phyloP scores from a whole-genome alignment of 306 rosid genomes.

The Dryas alaskensis region DNA sequence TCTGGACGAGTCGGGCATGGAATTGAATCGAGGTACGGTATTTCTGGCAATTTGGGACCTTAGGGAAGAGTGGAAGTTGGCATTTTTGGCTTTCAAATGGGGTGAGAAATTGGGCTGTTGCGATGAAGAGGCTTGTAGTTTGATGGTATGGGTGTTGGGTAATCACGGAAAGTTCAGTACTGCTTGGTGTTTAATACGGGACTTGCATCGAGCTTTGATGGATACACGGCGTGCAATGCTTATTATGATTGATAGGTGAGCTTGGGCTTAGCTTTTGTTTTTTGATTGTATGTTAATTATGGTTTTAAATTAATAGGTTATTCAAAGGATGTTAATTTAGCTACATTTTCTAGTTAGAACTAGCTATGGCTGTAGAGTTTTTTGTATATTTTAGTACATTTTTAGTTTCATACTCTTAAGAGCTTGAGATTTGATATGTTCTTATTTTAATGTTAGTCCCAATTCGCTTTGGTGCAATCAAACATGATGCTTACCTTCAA shows the following conservation, averaged over 20 bases:
- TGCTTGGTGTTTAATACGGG: conserved; percentile 81
- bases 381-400: not conserved
- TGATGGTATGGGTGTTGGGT: conserved; percentile 88
- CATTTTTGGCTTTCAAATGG: conserved; percentile 66
- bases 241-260: conserved; percentile 80
- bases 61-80: conserved; percentile 60
- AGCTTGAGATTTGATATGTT: not conserved
- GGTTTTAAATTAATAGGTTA: not conserved
- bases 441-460: not conserved
- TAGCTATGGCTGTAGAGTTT: not conserved
- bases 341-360: conserved; percentile 1
- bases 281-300: not conserved
- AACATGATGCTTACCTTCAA: not conserved
- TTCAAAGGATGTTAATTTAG: not conserved
- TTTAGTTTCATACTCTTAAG: not conserved
- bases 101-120: conserved; percentile 48
- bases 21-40: conserved; percentile 38
- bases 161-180: conserved; percentile 54
- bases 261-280: not conserved
- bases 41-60: conserved; percentile 63
- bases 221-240: conserved; percentile 67
- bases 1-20: conserved; percentile 43
- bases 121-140: conserved; percentile 60
- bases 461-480: not conserved
- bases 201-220: conserved; percentile 57